These are phyloP conservation scores for Sicyos baderoa DNA, from an alignment of 306 rosid species.

Conservation along the genomic window DNA sequence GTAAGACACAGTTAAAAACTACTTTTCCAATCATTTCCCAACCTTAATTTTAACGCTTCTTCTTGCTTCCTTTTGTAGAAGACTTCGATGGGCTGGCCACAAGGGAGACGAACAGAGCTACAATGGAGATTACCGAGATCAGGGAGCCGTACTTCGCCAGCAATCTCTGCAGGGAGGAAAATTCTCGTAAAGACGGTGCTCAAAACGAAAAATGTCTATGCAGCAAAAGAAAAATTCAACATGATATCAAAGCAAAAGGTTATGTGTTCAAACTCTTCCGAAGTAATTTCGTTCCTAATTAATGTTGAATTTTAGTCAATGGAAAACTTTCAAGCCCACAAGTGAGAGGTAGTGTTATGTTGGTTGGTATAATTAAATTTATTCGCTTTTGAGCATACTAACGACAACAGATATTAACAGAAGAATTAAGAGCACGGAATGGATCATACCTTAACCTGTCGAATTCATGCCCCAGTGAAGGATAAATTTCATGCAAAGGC, in stretches of 20 bases:
- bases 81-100: slow-evolving; percentile 77
- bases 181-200: neutral
- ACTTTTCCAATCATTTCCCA: neutral
- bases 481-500: slow-evolving; percentile 35
- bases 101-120: slow-evolving; percentile 62
- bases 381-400: too few relatives aligned
- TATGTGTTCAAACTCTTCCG: too few relatives aligned
- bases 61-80: slow-evolving; percentile 75
- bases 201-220: neutral
- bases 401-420: too few relatives aligned
- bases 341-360: too few relatives aligned
- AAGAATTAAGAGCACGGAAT: neutral
- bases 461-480: slow-evolving; percentile 26
- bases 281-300: too few relatives aligned
- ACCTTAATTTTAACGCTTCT: slow-evolving; percentile 62
- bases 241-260: too few relatives aligned
- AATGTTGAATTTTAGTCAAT: too few relatives aligned
- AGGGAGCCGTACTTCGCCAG: slow-evolving; percentile 84
- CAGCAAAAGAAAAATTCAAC: neutral
- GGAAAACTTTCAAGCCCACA: too few relatives aligned
- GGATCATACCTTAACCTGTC: slow-evolving; percentile 71
- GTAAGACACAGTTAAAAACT: neutral
- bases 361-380: too few relatives aligned
- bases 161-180: slow-evolving; percentile 50
- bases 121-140: slow-evolving; percentile 63